phyloP scores from a whole-genome alignment of 495 filamentous ascomycete genomes.

The Pseudevernia furfuracea region DNA sequence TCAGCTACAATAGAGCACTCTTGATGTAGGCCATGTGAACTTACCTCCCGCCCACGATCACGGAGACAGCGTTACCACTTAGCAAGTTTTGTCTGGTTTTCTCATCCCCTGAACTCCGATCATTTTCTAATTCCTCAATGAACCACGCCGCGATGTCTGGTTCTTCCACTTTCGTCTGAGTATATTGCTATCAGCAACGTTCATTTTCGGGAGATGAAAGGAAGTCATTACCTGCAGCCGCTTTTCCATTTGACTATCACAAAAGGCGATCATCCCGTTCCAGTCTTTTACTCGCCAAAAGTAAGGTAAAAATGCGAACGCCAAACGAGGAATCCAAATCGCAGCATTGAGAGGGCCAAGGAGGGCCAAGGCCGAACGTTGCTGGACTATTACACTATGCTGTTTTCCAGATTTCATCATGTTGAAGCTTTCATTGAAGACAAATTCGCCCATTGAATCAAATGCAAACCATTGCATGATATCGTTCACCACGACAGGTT shows the following conservation, averaged over 20 bases:
- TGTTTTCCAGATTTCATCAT: slow-evolving; percentile 32
- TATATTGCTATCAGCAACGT: too few relatives aligned
- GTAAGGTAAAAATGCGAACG: too few relatives aligned
- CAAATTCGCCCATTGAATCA: slow-evolving; percentile 40
- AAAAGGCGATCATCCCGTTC: too few relatives aligned
- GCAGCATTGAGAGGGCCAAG: slow-evolving; percentile 33
- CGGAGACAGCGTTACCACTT: slow-evolving; percentile 29
- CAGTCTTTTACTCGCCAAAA: too few relatives aligned
- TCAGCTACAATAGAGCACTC: too few relatives aligned
- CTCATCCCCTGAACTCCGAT: too few relatives aligned
- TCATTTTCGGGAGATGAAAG: too few relatives aligned
- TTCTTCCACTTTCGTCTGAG: slow-evolving; percentile 1
- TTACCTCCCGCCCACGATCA: slow-evolving; percentile 38
- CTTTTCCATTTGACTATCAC: too few relatives aligned
- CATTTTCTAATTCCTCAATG: slow-evolving; percentile 30
- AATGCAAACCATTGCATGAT: slow-evolving; percentile 36
- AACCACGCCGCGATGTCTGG: slow-evolving; percentile 32
- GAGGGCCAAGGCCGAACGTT: slow-evolving; percentile 24
- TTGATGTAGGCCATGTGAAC: too few relatives aligned
- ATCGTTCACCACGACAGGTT: slow-evolving; percentile 28
- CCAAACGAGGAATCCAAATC: slow-evolving; percentile 37
- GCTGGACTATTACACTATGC: slow-evolving; percentile 22
- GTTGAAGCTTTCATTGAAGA: slow-evolving; percentile 34
- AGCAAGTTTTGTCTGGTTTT: slow-evolving; percentile 26
- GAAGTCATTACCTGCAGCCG: too few relatives aligned